Evolutionary conservation across 805 yeast species (phyloP).

Genomic region (Helenozyma rhizophorensis): DNA sequence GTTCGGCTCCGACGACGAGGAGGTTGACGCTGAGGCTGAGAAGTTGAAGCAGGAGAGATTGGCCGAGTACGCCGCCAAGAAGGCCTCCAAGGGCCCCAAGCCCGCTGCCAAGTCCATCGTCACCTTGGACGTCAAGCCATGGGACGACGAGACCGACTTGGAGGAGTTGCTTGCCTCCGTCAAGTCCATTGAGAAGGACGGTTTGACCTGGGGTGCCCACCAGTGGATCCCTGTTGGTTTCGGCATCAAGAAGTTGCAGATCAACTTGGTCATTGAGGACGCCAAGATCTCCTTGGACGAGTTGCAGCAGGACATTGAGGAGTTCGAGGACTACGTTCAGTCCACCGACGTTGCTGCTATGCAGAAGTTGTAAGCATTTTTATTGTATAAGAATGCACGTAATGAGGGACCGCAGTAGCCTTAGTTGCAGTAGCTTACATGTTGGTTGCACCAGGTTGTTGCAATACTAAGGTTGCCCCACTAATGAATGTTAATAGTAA

Average conservation of each 20-base stretch:
- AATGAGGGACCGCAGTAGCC: too few species aligned
- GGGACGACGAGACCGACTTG: constrained; percentile 99
- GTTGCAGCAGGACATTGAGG: constrained; percentile 72
- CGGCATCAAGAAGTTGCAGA: constrained; percentile 99
- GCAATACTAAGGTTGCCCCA: neutral
- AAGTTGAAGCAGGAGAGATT: constrained; percentile 95
- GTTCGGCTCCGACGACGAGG: constrained; percentile 92
- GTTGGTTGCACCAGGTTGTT: neutral
- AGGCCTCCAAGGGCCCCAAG: constrained; percentile 95
- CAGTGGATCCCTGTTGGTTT: constrained; percentile 95
- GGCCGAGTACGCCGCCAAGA: constrained; percentile 96
- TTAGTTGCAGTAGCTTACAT: too few species aligned
- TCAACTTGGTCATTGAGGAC: constrained; percentile 97
- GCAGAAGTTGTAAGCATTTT: constrained; percentile 75
- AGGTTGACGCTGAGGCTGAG: constrained; percentile 96
- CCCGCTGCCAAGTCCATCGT: constrained; percentile 98
- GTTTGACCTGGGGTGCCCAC: constrained; percentile 98
- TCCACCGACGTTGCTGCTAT: constrained; percentile 98
- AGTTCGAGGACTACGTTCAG: constrained; percentile 98
- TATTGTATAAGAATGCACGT: constrained; percentile 18
- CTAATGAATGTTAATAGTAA: too few species aligned
- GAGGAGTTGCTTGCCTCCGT: constrained; percentile 84
- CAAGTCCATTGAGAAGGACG: constrained; percentile 81
- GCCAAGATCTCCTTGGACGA: constrained; percentile 91
- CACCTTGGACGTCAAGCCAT: constrained; percentile 97